A percentile compares a stretch with the other conserved stretches of the same genome.
Conservation (phyloP, 768 basidiomycete genomes). For the Pleurotus cornucopiae region DNA sequence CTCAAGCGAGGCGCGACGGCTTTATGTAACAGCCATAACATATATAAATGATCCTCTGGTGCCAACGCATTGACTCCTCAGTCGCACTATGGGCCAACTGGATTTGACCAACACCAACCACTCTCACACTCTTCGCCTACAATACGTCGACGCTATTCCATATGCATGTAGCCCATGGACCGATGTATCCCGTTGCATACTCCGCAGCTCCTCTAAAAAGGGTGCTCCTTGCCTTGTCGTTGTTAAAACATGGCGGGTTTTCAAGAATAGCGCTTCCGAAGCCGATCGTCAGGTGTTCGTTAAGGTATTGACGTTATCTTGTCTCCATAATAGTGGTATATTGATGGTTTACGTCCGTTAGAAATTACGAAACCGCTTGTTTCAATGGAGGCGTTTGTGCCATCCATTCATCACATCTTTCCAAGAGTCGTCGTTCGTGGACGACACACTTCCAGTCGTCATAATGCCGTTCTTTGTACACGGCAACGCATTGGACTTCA, state of each 20-base stretch:
- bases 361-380: background rate
- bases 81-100: no score
- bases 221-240: background rate
- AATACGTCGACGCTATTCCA: background rate
- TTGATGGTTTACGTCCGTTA: background rate
- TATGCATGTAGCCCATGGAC: constrained; percentile 2
- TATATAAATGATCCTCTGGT: no score
- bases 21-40: no score
- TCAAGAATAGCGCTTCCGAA: background rate
- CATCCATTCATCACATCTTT: background rate
- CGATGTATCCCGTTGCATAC: background rate
- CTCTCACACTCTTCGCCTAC: background rate
- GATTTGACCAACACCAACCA: no score
- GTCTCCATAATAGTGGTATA: background rate
- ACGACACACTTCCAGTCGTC: background rate
- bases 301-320: background rate
- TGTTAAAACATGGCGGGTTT: background rate
- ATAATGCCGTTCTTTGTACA: background rate
- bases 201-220: background rate
- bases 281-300: background rate
- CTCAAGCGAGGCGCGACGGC: no score
- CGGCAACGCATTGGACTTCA: background rate
- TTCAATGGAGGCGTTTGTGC: background rate
- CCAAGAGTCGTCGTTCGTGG: background rate
- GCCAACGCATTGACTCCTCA: no score